Conservation (phyloP, 1,284 basidiomycete genomes). For the Sphagnurus paluster region DNA sequence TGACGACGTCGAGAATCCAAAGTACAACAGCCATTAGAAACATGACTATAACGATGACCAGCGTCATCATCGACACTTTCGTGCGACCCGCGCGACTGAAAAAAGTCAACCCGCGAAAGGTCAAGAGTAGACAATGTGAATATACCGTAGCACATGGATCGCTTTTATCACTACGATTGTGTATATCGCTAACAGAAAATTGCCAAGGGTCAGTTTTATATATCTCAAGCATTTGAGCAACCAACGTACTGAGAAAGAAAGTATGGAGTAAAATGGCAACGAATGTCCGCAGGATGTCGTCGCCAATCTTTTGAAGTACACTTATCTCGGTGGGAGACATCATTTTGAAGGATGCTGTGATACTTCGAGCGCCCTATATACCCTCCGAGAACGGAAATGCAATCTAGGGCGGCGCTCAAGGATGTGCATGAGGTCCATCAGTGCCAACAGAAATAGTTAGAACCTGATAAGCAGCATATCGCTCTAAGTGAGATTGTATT, state of each 20-base stretch:
- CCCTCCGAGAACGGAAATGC: too few relatives aligned
- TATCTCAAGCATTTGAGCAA: background rate
- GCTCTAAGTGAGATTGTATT: too few relatives aligned
- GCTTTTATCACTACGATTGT: conserved; percentile 9
- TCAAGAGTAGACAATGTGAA: background rate
- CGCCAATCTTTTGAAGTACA: conserved; percentile 4
- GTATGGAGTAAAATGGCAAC: conserved; percentile 13
- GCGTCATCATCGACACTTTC: conserved; percentile 4
- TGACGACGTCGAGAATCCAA: conserved; percentile 9
- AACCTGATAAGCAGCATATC: too few relatives aligned
- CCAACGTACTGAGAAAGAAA: conserved; percentile 5
- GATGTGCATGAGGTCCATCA: too few relatives aligned
- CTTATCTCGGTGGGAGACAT: conserved; percentile 6
- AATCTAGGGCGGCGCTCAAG: too few relatives aligned
- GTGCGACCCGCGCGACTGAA: conserved; percentile 8
- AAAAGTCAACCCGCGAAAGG: background rate
- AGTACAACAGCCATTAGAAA: conserved; percentile 8
- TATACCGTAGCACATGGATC: conserved; percentile 3
- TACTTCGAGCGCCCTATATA: too few relatives aligned
- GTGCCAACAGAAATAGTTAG: too few relatives aligned
- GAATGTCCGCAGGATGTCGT: conserved; percentile 8
- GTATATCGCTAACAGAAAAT: conserved; percentile 6
- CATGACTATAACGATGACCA: conserved; percentile 8
- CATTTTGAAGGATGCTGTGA: too few relatives aligned
- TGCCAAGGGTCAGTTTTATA: background rate